These are phyloP conservation scores for Globisporangium ultimum DNA, from an alignment of 352 stramenopile genomes.

Conservation along the genomic window DNA sequence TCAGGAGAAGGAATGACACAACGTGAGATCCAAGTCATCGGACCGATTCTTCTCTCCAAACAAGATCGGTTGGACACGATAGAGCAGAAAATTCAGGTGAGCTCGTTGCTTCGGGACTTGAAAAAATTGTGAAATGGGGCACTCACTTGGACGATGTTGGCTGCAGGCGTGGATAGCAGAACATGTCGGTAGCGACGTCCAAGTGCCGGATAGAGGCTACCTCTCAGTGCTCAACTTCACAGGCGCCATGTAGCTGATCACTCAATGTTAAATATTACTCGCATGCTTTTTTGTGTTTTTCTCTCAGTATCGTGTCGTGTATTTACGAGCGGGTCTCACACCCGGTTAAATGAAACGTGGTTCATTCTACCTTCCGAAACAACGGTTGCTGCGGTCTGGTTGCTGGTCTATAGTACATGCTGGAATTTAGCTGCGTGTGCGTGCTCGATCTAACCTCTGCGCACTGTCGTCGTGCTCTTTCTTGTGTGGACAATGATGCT, in stretches of 20 bases:
- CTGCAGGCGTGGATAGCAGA: slow-evolving; percentile 41
- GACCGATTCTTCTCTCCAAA: slow-evolving; percentile 44
- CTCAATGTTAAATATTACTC: neutral
- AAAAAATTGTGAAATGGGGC: too few relatives aligned
- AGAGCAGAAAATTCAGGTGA: slow-evolving; percentile 55
- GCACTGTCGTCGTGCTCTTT: too few relatives aligned
- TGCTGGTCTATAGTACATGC: too few relatives aligned
- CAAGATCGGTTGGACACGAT: slow-evolving; percentile 48
- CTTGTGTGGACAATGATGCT: neutral
- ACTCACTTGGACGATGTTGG: neutral
- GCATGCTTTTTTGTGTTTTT: too few relatives aligned
- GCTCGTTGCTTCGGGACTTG: neutral
- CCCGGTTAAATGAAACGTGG: too few relatives aligned
- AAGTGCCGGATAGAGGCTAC: slow-evolving; percentile 35
- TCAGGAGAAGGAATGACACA: slow-evolving; percentile 6
- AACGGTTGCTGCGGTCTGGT: too few relatives aligned
- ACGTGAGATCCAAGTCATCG: slow-evolving; percentile 30
- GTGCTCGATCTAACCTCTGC: too few relatives aligned
- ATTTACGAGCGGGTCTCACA: too few relatives aligned
- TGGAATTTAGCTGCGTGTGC: too few relatives aligned
- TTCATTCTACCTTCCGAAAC: too few relatives aligned
- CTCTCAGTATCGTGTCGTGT: too few relatives aligned
- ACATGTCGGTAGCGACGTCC: slow-evolving; percentile 28
- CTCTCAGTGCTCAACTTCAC: slow-evolving; percentile 49
- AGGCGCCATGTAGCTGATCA: slow-evolving; percentile 32